phyloP scores from a whole-genome alignment of 495 filamentous ascomycete species.

The Aspergillus bertholletiae region DNA sequence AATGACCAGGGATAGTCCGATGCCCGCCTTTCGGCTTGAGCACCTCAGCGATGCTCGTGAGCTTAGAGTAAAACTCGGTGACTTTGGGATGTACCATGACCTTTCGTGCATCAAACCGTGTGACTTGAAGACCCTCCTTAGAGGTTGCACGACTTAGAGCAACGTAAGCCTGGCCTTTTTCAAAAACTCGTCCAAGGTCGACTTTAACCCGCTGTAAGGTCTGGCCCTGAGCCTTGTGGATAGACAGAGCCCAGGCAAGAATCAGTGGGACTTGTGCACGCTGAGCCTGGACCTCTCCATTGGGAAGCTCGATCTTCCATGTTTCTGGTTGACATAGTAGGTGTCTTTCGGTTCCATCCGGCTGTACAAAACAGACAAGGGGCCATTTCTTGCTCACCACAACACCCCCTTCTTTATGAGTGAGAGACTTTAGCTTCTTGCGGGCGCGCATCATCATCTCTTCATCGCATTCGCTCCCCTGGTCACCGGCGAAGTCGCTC shows the following conservation, averaged over 20 bases:
- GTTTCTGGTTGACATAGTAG: slow-evolving; percentile 80
- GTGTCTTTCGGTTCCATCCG: slow-evolving; percentile 73
- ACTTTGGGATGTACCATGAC: slow-evolving; percentile 94
- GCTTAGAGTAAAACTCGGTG: slow-evolving; percentile 73
- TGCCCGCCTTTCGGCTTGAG: slow-evolving; percentile 23
- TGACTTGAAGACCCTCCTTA: slow-evolving; percentile 83
- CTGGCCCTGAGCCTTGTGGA: slow-evolving; percentile 97
- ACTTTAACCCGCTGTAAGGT: slow-evolving; percentile 94
- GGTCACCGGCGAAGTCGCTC: slow-evolving; percentile 46
- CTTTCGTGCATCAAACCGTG: slow-evolving; percentile 82
- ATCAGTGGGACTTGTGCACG: slow-evolving; percentile 67
- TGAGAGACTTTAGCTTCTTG: slow-evolving; percentile 46
- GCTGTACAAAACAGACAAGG: slow-evolving; percentile 72
- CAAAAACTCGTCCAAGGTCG: slow-evolving; percentile 86
- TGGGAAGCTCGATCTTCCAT: slow-evolving; percentile 97
- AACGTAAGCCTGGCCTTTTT: slow-evolving; percentile 76
- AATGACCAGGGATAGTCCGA: neutral
- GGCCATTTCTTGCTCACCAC: slow-evolving; percentile 58
- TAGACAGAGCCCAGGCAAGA: slow-evolving; percentile 92
- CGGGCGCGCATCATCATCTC: slow-evolving; percentile 41
- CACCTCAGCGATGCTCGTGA: slow-evolving; percentile 53
- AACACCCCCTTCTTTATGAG: slow-evolving; percentile 32
- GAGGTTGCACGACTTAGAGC: slow-evolving; percentile 72
- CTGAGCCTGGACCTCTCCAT: slow-evolving; percentile 87
- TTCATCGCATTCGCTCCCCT: slow-evolving; percentile 36